These are phyloP conservation scores for Alternaria dauci DNA, from an alignment of 2,329 filamentous ascomycete species.

Conservation along the genomic window DNA sequence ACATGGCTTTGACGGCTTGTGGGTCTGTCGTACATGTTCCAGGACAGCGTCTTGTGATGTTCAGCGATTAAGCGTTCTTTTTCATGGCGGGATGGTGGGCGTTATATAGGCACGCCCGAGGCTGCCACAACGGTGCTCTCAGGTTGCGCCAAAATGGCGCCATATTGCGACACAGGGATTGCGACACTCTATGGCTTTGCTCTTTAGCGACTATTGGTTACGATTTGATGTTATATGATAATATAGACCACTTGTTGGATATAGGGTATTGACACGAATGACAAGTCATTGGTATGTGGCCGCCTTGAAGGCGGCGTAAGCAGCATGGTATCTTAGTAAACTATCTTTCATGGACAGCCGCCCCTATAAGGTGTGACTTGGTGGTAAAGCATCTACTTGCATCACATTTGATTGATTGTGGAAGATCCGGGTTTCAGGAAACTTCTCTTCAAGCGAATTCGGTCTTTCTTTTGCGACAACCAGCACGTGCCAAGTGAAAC, in stretches of 20 bases:
- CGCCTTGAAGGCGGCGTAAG: neutral
- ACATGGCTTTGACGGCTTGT: neutral
- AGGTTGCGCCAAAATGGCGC: constrained; percentile 27
- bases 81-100: constrained; percentile 16
- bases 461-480: constrained; percentile 1
- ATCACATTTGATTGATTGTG: no score
- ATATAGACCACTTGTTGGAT: constrained; percentile 6
- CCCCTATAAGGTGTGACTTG: no score
- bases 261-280: neutral
- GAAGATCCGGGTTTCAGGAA: no score
- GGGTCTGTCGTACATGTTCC: neutral
- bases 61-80: constrained; percentile 15
- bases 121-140: neutral
- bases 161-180: constrained; percentile 27
- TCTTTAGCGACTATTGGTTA: constrained; percentile 4
- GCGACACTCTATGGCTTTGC: constrained; percentile 3
- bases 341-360: no score
- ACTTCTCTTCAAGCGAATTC: neutral
- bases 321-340: no score
- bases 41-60: neutral
- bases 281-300: neutral
- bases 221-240: constrained; percentile 9
- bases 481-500: constrained; percentile 3
- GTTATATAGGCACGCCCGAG: constrained; percentile 11
- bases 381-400: no score